phyloP scores from a whole-genome alignment of 106 monocot genomes.

The Dendrobium chrysotoxum region DNA sequence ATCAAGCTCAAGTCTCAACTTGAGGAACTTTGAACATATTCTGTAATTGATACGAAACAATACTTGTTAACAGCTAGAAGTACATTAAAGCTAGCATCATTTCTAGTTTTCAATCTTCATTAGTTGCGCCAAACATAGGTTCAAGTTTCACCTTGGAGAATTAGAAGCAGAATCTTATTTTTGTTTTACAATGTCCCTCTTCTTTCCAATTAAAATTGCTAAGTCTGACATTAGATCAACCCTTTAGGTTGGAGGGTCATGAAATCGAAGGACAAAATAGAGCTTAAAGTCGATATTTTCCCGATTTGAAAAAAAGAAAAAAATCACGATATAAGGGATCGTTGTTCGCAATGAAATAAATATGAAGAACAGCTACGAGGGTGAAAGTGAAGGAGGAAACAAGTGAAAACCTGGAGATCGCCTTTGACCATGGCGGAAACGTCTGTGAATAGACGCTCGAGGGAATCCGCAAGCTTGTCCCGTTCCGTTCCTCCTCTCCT shows the following conservation, averaged over 20 bases:
- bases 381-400: neutral
- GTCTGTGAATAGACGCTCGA: slow-evolving; percentile 47
- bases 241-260: neutral
- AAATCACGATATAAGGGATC: neutral
- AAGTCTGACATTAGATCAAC: neutral
- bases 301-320: neutral
- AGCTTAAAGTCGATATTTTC: neutral
- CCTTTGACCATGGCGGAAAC: slow-evolving; percentile 59
- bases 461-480: slow-evolving; percentile 44
- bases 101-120: no score
- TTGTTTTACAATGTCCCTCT: no score
- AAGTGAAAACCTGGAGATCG: slow-evolving; percentile 50
- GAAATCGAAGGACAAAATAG: neutral
- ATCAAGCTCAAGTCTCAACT: no score
- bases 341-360: neutral
- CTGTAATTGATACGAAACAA: no score
- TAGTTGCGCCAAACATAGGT: no score
- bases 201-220: no score
- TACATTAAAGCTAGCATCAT: no score
- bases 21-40: no score
- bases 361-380: neutral
- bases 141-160: no score
- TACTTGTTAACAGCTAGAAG: no score
- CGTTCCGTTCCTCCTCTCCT: slow-evolving; percentile 9
- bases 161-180: no score